A percentile compares a stretch with the other conserved stretches of the same genome.
phyloP scores from a whole-genome alignment of 805 yeast genomes.

The Saturnispora hagleri region DNA sequence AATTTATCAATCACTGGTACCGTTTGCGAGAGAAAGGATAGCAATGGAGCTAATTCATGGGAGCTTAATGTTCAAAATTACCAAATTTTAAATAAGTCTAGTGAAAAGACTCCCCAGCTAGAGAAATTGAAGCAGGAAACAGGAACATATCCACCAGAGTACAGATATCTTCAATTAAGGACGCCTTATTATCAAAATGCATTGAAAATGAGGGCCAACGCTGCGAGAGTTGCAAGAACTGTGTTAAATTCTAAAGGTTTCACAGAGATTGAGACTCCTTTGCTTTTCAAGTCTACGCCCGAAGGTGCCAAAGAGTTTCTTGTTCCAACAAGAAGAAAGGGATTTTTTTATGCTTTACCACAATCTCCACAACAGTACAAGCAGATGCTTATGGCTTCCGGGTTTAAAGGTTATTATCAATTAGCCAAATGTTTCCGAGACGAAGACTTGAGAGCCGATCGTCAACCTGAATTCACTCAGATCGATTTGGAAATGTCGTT shows the following conservation, averaged over 20 bases:
- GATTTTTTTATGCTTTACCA: constrained; percentile 76
- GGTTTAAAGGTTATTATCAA: constrained; percentile 79
- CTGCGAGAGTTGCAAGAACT: constrained; percentile 35
- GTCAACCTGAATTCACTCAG: constrained; percentile 98
- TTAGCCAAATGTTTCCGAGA: constrained; percentile 92
- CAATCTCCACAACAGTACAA: constrained; percentile 98
- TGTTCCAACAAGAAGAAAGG: constrained; percentile 72
- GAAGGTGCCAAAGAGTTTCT: constrained; percentile 96
- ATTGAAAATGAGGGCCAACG: constrained; percentile 45
- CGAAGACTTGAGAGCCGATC: constrained; percentile 87
- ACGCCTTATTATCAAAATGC: constrained; percentile 46
- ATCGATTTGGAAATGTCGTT: constrained; percentile 92
- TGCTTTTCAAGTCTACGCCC: constrained; percentile 90
- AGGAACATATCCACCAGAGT: constrained; percentile 64
- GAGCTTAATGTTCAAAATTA: constrained; percentile 50
- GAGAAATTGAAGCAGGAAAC: constrained; percentile 47
- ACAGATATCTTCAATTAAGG: constrained; percentile 74
- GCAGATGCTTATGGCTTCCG: constrained; percentile 90
- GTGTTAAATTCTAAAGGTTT: constrained; percentile 38
- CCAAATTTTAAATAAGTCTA: constrained; percentile 53
- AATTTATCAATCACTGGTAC: constrained; percentile 59
- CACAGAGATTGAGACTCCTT: constrained; percentile 85
- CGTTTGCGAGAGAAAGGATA: constrained; percentile 25
- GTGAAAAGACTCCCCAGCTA: constrained; percentile 55
- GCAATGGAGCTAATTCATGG: constrained; percentile 27